Evolutionary conservation across 2,329 filamentous ascomycete species (phyloP).

Genomic region (Talaromyces sp.): DNA sequence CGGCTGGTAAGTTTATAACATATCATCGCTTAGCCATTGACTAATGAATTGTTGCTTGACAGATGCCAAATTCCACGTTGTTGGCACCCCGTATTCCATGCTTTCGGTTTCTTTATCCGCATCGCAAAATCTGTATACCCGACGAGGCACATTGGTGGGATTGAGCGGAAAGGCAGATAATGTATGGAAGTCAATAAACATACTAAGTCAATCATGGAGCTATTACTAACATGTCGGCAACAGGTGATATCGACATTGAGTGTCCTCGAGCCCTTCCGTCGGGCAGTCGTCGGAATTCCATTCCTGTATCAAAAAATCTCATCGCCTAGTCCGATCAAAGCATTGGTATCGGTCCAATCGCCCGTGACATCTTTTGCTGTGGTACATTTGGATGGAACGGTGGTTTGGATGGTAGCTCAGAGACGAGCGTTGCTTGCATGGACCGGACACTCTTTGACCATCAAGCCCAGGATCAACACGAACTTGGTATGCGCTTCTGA

Average conservation of each 20-base stretch:
- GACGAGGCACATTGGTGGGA: conserved; percentile 84
- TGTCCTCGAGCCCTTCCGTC: conserved; percentile 75
- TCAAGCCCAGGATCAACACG: conserved; percentile 71
- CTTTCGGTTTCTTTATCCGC: conserved; percentile 90
- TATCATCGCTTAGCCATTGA: background rate
- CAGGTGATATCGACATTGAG: conserved; percentile 87
- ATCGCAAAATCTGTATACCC: conserved; percentile 88
- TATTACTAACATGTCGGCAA: background rate
- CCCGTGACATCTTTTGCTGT: conserved; percentile 82
- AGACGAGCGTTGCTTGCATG: conserved; percentile 87
- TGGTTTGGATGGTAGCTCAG: conserved; percentile 93
- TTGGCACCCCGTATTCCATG: conserved; percentile 88
- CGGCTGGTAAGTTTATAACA: conserved; percentile 35
- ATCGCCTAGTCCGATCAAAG: conserved; percentile 81
- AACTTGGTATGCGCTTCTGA: conserved; percentile 54
- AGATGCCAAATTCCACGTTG: conserved; percentile 94
- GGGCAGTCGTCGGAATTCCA: conserved; percentile 78
- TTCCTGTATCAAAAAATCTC: conserved; percentile 92
- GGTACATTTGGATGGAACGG: conserved; percentile 84
- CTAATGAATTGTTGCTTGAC: background rate
- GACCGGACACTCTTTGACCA: conserved; percentile 81
- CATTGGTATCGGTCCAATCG: conserved; percentile 82
- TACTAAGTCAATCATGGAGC: background rate
- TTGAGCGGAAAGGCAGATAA: conserved; percentile 88
- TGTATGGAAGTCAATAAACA: conserved; percentile 46